phyloP scores from a whole-genome alignment of 495 filamentous ascomycete species.

The Terfezia claveryi region DNA sequence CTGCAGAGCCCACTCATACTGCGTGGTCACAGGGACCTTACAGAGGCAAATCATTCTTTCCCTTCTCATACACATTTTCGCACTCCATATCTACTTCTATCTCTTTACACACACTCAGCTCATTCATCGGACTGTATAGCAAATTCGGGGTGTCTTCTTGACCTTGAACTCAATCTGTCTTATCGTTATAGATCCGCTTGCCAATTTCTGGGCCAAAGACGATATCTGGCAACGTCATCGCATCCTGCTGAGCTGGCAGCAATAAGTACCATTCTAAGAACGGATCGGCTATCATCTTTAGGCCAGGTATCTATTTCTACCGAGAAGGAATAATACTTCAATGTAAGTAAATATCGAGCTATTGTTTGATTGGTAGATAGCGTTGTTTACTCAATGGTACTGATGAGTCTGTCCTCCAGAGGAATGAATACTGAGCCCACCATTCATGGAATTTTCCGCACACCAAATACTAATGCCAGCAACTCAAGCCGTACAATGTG shows the following conservation, averaged over 20 bases:
- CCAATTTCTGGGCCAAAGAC: too few relatives aligned
- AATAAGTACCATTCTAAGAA: background rate
- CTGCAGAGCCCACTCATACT: too few relatives aligned
- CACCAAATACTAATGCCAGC: background rate
- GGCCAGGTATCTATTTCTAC: background rate
- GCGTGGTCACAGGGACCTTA: too few relatives aligned
- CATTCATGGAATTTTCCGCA: background rate
- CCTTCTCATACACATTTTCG: too few relatives aligned
- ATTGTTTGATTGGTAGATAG: background rate
- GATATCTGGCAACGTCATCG: background rate
- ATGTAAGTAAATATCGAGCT: background rate
- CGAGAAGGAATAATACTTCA: background rate
- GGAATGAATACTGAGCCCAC: background rate
- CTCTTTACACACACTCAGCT: too few relatives aligned
- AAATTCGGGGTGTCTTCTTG: too few relatives aligned
- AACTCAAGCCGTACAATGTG: background rate
- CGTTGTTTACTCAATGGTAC: background rate
- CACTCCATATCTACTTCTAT: too few relatives aligned
- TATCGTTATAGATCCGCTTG: too few relatives aligned
- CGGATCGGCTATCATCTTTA: background rate
- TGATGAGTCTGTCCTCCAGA: background rate
- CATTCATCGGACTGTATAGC: too few relatives aligned
- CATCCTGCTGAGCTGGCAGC: background rate
- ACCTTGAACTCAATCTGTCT: too few relatives aligned
- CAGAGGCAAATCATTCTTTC: too few relatives aligned